Conservation (phyloP, 2,329 filamentous ascomycete genomes). For the Xylaria sp. region DNA sequence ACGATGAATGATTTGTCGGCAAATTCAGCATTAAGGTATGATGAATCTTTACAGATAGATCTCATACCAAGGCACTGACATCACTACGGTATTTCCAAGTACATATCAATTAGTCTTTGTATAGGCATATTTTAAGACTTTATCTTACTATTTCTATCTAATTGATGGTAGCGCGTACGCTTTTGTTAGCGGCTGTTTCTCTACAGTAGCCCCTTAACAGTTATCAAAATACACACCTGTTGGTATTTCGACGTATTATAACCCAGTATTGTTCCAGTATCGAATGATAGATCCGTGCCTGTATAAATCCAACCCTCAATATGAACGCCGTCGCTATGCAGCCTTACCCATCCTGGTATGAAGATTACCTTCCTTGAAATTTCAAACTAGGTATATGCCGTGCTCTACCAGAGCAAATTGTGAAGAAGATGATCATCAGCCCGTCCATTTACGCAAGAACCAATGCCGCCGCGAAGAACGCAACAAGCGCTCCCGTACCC, state of each 20-base stretch:
- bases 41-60: neutral
- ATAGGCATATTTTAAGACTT: neutral
- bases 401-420: too few species aligned
- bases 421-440: neutral
- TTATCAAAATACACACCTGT: neutral
- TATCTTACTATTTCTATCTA: neutral
- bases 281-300: neutral
- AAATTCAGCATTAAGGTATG: neutral
- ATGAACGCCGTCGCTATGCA: constrained; percentile 42
- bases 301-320: neutral
- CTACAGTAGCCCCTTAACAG: too few species aligned
- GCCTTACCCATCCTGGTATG: neutral
- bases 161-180: neutral
- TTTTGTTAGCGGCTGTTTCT: neutral
- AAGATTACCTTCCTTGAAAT: neutral
- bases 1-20: neutral
- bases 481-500: constrained; percentile 55
- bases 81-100: neutral
- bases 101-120: neutral
- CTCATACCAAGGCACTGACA: neutral
- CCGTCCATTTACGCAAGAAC: constrained; percentile 49
- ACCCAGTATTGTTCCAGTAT: neutral
- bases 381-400: neutral
- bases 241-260: constrained; percentile 1
- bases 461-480: constrained; percentile 57